A percentile compares a stretch with the other conserved stretches of the same genome.
phyloP scores from a whole-genome alignment of 495 filamentous ascomycete species.

The Chaetomium fimeti region DNA sequence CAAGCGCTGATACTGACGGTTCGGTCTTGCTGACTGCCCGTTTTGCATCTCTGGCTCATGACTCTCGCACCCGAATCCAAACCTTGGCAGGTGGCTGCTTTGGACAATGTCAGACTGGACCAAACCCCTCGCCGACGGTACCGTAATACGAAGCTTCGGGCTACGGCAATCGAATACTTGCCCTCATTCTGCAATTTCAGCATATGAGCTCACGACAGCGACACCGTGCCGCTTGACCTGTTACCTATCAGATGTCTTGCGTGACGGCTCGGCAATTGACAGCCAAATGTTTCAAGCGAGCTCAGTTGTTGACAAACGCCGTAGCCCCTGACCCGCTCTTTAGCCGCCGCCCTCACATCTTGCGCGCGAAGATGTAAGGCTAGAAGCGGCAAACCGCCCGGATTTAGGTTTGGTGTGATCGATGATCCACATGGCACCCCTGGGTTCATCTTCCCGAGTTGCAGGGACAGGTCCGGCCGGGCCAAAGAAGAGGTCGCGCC shows the following conservation, averaged over 20 bases:
- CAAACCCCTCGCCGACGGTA: not conserved
- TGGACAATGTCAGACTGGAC: not conserved
- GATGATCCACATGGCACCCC: not conserved
- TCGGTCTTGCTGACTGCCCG: not conserved
- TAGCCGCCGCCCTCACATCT: conserved; percentile 2
- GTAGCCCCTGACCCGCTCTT: conserved; percentile 4
- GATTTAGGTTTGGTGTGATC: not conserved
- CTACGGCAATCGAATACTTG: not conserved
- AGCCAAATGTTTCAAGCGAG: not conserved
- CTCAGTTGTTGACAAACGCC: not conserved
- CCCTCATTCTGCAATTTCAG: not conserved
- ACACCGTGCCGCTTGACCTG: not conserved
- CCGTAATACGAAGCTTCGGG: not conserved
- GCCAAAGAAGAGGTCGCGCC: not conserved
- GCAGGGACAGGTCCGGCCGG: not conserved
- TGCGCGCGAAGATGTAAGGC: conserved; percentile 4
- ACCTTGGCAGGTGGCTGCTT: not conserved
- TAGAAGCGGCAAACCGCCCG: not conserved
- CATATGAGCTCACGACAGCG: not conserved
- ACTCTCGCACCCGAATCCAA: not conserved
- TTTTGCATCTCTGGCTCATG: not conserved
- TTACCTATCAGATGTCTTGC: not conserved
- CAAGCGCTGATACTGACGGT: not conserved
- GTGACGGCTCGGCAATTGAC: not conserved
- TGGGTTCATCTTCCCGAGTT: conserved; percentile 1